These are phyloP conservation scores for Arabidopsis suecica DNA, from an alignment of 345 rosid genomes.

Conservation along the genomic window DNA sequence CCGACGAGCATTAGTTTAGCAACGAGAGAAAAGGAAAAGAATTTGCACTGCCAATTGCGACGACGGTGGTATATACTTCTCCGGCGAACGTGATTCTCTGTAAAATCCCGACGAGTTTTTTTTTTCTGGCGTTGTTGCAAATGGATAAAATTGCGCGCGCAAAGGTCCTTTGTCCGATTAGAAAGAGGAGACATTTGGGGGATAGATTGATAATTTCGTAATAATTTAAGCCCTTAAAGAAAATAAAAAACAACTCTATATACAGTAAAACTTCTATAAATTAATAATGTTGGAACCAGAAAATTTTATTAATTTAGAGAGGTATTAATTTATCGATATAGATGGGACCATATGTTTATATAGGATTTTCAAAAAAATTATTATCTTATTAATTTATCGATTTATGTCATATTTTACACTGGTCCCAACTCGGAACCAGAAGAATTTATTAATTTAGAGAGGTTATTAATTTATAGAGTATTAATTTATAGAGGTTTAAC, in stretches of 20 bases:
- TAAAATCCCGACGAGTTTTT: slow-evolving; percentile 7
- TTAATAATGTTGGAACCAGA: no score
- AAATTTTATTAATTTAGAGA: no score
- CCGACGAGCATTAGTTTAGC: slow-evolving; percentile 28
- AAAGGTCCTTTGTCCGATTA: slow-evolving; percentile 1
- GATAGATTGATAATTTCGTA: not conserved
- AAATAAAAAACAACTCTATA: slow-evolving; percentile 38
- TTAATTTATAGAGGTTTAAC: no score
- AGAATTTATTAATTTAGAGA: no score
- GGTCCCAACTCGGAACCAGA: no score
- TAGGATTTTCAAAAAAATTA: no score
- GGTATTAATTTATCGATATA: no score
- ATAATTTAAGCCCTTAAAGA: slow-evolving; percentile 60
- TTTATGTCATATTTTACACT: no score
- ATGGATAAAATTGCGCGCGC: slow-evolving; percentile 42
- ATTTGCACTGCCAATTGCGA: not conserved
- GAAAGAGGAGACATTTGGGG: not conserved
- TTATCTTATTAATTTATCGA: no score
- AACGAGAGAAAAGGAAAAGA: not conserved
- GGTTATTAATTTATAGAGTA: no score
- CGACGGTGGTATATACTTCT: not conserved
- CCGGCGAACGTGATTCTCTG: slow-evolving; percentile 19
- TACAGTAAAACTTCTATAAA: no score
- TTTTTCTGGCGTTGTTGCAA: not conserved
- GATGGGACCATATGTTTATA: no score